Evolutionary conservation across 208 protist genomes (phyloP).

Genomic region (Lotmaria passim): DNA sequence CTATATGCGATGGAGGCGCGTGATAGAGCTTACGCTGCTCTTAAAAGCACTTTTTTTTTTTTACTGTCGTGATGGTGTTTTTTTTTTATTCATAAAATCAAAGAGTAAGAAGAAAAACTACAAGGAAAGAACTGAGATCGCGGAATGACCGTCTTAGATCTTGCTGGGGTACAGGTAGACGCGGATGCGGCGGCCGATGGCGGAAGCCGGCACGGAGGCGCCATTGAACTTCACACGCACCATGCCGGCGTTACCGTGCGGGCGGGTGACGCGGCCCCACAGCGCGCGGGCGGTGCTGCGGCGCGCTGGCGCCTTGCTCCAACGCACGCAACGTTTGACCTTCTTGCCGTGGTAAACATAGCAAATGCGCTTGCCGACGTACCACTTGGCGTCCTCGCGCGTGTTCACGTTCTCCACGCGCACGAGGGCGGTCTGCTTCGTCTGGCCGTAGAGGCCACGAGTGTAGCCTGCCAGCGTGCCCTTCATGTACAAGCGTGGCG

Average conservation of each 20-base stretch:
- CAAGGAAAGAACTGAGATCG: conserved; percentile 11
- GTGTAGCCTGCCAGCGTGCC: conserved; percentile 91
- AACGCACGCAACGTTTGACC: conserved; percentile 91
- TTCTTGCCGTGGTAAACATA: conserved; percentile 98
- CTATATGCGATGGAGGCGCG: too few species aligned
- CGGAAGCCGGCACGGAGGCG: conserved; percentile 94
- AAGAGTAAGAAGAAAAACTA: conserved; percentile 24
- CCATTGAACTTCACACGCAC: conserved; percentile 98
- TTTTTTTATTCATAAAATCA: conserved; percentile 7
- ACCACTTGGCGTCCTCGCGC: conserved; percentile 96
- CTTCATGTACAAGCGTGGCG: conserved; percentile 93
- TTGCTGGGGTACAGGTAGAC: conserved; percentile 98
- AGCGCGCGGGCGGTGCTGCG: conserved; percentile 94
- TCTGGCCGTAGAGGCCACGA: conserved; percentile 93
- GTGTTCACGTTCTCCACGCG: conserved; percentile 97
- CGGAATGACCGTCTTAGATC: conserved; percentile 85
- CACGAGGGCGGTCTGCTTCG: conserved; percentile 93
- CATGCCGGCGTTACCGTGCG: conserved; percentile 98
- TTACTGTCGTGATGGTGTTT: too few species aligned
- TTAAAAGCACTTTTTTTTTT: background rate
- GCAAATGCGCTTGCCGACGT: conserved; percentile 98
- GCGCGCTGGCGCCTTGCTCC: conserved; percentile 88
- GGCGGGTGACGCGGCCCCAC: conserved; percentile 97
- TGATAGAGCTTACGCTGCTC: background rate
- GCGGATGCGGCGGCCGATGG: conserved; percentile 95